Percentiles rank a stretch among this genome's conserved stretches.
phyloP scores from a whole-genome alignment of 176 grass and related monocot genomes.

The Panicum miliaceum region DNA sequence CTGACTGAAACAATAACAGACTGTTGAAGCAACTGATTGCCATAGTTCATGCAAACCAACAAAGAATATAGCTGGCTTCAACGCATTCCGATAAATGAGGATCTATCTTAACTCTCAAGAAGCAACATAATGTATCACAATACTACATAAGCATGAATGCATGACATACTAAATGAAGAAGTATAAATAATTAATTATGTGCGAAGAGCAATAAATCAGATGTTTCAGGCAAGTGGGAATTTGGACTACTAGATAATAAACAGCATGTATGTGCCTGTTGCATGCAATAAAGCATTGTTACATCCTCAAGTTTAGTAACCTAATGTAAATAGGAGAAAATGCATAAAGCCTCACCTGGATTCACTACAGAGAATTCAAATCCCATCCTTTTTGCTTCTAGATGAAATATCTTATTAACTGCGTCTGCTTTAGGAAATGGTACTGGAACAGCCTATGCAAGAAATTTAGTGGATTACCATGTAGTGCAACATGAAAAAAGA shows the following conservation, averaged over 20 bases:
- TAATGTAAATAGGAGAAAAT: background rate
- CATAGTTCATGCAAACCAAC: background rate
- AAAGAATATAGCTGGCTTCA: conserved; percentile 15
- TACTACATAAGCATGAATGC: conserved; percentile 17
- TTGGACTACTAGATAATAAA: background rate
- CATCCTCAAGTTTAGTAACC: background rate
- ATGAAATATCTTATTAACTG: conserved; percentile 82
- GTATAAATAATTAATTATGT: background rate
- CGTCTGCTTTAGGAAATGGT: conserved; percentile 61
- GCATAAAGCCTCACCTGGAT: conserved; percentile 54
- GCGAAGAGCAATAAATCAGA: background rate
- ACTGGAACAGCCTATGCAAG: conserved; percentile 71
- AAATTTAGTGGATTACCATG: conserved; percentile 41
- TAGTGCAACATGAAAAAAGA: conserved; percentile 23
- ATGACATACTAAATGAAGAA: background rate
- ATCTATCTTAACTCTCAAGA: background rate
- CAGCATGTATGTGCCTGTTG: background rate
- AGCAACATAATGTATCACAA: conserved; percentile 23
- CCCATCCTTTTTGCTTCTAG: conserved; percentile 79
- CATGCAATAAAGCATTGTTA: background rate
- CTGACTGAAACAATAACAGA: background rate
- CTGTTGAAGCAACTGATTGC: background rate
- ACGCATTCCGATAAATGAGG: background rate
- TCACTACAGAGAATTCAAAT: conserved; percentile 82
- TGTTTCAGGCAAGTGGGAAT: background rate